Evolutionary conservation across 768 basidiomycete genomes (phyloP), one percentile per base, ranked within the genome.

Genomic region (Trametes elegans): DNA sequence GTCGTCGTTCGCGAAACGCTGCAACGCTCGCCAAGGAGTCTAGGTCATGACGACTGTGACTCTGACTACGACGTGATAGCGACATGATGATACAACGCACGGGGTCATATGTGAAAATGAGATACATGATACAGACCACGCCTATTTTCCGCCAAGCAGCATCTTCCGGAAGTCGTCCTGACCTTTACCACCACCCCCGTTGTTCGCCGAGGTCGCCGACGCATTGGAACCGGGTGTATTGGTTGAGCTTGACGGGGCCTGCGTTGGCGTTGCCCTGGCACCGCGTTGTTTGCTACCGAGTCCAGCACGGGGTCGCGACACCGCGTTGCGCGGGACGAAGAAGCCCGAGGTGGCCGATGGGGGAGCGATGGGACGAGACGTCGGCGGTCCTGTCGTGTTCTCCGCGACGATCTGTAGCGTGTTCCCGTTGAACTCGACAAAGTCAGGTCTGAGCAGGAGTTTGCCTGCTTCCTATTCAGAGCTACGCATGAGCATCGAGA

Each of bases 151-250:
- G 54, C 73, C 74, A 7, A 64, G 49, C 28, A 95, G 68, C 86
- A 95, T 87, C 65, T 85, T 90, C 53, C 93, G 76, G 69, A 96
- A 96, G 62, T 90, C 90, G 61, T 93, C 86, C 67, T 94, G 93
- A 2, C 82, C 81, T 66, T 80, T 85, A 26, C 73, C 48, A 21
- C 45, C 52, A 23, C 76, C 49, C 39, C 52, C 42, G 43, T 39
- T 70, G 24, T n/a, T 35, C 18, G 42, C 68, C 35, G 64, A 63
- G 48, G 59, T 57, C 60, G 34, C 48, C 7, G 69, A 50, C 28
- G 61, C 53, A 10, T 65, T 40, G 19, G 66, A 54, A 23, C 63
- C 31, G 19, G 42, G 16, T 27, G 64, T 35, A 49, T 63, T 35
- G 34, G 34, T 61, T 31, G 14, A 56, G 27, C 35, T 43, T 47